Conservation (phyloP, 2,329 filamentous ascomycete genomes). For the Juglanconis juglandina region DNA sequence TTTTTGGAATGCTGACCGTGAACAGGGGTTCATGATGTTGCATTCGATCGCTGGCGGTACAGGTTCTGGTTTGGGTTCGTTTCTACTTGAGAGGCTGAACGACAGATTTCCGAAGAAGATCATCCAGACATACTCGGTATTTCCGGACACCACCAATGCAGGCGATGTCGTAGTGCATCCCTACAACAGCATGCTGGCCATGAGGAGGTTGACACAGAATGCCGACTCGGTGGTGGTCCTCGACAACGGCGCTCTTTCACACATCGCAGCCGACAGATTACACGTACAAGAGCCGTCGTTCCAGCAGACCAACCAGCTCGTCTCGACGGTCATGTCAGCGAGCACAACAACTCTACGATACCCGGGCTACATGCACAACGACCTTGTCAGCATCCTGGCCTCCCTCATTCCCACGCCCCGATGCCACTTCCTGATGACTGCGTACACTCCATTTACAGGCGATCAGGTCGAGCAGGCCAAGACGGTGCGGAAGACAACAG, state of each 20-base stretch:
- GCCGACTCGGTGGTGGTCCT: constrained; percentile 96
- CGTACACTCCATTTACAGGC: constrained; percentile 95
- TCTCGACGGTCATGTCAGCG: constrained; percentile 97
- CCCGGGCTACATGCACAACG: constrained; percentile 99
- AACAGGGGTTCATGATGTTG: constrained; percentile 91
- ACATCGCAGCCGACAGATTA: constrained; percentile 89
- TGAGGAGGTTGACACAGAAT: constrained; percentile 89
- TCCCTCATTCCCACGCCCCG: constrained; percentile 93
- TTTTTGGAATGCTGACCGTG: constrained; percentile 21
- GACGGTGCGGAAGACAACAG: constrained; percentile 96
- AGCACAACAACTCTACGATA: constrained; percentile 95
- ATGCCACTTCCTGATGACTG: constrained; percentile 97
- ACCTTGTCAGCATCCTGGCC: constrained; percentile 93
- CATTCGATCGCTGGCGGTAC: constrained; percentile 98
- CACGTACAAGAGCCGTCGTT: constrained; percentile 96
- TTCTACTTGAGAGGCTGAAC: constrained; percentile 90
- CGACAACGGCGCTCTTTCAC: constrained; percentile 88
- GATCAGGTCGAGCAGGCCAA: constrained; percentile 96
- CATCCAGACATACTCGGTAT: constrained; percentile 98
- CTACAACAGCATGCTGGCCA: constrained; percentile 92
- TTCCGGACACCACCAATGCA: constrained; percentile 82
- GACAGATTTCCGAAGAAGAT: constrained; percentile 98
- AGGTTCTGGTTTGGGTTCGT: constrained; percentile 92
- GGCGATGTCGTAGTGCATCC: constrained; percentile 95
- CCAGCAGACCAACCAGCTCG: constrained; percentile 95